phyloP scores from a whole-genome alignment of 176 grass and related monocot genomes.

The Musa beccarii region DNA sequence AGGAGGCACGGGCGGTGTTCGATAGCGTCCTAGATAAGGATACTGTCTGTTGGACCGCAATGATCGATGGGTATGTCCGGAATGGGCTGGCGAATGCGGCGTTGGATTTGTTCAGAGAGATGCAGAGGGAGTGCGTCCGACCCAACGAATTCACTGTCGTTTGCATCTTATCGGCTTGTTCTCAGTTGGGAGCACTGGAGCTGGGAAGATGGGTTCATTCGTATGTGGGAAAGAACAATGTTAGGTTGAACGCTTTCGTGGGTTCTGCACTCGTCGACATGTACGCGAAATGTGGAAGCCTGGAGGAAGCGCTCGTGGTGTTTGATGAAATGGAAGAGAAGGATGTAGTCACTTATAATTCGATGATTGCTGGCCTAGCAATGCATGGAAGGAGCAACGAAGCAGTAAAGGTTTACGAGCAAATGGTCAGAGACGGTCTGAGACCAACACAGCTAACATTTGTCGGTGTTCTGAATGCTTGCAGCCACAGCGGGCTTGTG shows the following conservation, averaged over 20 bases:
- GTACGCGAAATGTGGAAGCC: constrained; percentile 16
- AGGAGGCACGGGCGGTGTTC: constrained; percentile 5
- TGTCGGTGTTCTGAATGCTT: constrained; percentile 21
- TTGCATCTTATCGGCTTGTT: constrained; percentile 20
- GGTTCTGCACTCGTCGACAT: constrained; percentile 22
- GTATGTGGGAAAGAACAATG: neutral
- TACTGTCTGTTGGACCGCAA: constrained; percentile 23
- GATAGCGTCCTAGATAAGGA: constrained; percentile 6
- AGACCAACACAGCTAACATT: constrained; percentile 19
- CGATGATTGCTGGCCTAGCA: constrained; percentile 19
- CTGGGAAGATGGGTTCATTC: constrained; percentile 27
- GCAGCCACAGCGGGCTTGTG: constrained; percentile 19
- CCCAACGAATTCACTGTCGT: constrained; percentile 24
- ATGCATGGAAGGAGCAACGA: constrained; percentile 20
- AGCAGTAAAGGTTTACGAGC: constrained; percentile 1
- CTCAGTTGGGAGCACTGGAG: constrained; percentile 21
- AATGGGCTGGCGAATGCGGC: constrained; percentile 15
- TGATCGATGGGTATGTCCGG: constrained; percentile 17
- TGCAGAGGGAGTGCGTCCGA: constrained; percentile 9
- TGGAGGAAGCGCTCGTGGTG: constrained; percentile 17
- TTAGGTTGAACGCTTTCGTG: constrained; percentile 10
- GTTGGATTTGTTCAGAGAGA: constrained; percentile 19
- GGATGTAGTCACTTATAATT: constrained; percentile 20
- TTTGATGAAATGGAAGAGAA: constrained; percentile 5
- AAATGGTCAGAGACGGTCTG: constrained; percentile 1